phyloP scores from a whole-genome alignment of 176 grass and related monocot genomes.

The Oryza officinalis region DNA sequence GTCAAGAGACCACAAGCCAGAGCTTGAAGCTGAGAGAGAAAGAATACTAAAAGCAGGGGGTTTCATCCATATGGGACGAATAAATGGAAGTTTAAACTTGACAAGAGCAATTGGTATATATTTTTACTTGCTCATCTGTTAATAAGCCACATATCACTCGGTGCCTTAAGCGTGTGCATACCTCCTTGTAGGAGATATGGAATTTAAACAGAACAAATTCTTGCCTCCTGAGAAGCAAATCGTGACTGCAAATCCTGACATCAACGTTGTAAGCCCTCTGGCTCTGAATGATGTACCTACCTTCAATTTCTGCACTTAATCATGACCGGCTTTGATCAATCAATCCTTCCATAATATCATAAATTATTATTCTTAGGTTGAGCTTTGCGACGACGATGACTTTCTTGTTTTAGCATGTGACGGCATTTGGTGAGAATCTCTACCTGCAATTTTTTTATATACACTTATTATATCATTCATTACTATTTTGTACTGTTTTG shows the following conservation, averaged over 20 bases:
- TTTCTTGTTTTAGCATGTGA: conserved; percentile 90
- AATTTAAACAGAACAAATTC: conserved; percentile 94
- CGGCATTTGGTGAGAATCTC: conserved; percentile 74
- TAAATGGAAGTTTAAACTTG: conserved; percentile 99
- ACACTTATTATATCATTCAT: background rate
- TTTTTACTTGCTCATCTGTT: conserved; percentile 16
- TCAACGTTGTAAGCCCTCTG: conserved; percentile 70
- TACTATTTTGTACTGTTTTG: background rate
- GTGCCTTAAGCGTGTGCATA: conserved; percentile 27
- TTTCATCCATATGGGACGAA: conserved; percentile 78
- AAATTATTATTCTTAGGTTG: conserved; percentile 50
- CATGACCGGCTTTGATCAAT: background rate
- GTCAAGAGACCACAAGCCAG: conserved; percentile 96
- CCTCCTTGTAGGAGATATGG: conserved; percentile 77
- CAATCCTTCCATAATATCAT: conserved; percentile 30
- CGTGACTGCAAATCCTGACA: conserved; percentile 85
- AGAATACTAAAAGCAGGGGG: conserved; percentile 97
- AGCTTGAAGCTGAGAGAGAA: conserved; percentile 78
- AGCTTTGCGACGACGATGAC: conserved; percentile 79
- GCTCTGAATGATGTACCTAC: conserved; percentile 17
- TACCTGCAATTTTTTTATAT: conserved; percentile 21
- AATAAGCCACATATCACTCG: background rate
- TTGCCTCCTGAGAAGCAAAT: conserved; percentile 92
- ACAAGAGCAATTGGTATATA: conserved; percentile 84
- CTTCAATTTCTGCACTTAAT: conserved; percentile 22